A percentile compares a stretch with the other conserved stretches of the same genome.
These are phyloP conservation scores for Zymoseptoria passerinii DNA, from an alignment of 2,329 filamentous ascomycete genomes.

Conservation along the genomic window DNA sequence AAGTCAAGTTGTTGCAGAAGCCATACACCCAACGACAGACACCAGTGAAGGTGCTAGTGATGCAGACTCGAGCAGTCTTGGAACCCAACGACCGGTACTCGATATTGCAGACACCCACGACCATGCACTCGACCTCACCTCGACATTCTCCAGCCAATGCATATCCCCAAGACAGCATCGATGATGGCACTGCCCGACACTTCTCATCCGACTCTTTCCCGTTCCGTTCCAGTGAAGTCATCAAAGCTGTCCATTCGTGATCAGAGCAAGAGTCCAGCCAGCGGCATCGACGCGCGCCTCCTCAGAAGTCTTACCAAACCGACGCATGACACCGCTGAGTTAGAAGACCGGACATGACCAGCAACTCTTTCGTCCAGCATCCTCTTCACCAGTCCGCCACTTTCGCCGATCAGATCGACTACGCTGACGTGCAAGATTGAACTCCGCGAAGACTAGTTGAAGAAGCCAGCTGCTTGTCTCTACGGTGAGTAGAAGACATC, in stretches of 20 bases:
- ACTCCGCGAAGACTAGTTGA: conserved; percentile 49
- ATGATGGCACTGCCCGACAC: conserved; percentile 41
- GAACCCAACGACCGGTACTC: conserved; percentile 26
- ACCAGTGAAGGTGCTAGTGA: conserved; percentile 28
- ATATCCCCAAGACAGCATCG: conserved; percentile 47
- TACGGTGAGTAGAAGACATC: conserved; percentile 31
- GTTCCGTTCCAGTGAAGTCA: conserved; percentile 31
- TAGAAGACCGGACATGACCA: conserved; percentile 26
- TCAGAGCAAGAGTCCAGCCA: conserved; percentile 66
- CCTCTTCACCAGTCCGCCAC: conserved; percentile 9
- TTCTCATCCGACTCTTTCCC: conserved; percentile 44
- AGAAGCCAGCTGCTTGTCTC: conserved; percentile 58
- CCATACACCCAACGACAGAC: conserved; percentile 15
- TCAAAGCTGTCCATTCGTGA: conserved; percentile 50
- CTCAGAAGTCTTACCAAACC: conserved; percentile 65
- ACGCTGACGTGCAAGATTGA: conserved; percentile 7
- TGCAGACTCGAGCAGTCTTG: conserved; percentile 17
- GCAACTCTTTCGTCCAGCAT: conserved; percentile 25
- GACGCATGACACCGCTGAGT: conserved; percentile 61
- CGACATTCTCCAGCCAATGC: conserved; percentile 13
- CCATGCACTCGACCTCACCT: conserved; percentile 9
- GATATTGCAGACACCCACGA: conserved; percentile 27
- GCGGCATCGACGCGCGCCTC: conserved; percentile 67
- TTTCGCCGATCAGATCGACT: conserved; percentile 2
- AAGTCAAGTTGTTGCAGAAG: conserved; percentile 2